phyloP scores from a whole-genome alignment of 352 stramenopile genomes.

The Phytophthora brassicae region DNA sequence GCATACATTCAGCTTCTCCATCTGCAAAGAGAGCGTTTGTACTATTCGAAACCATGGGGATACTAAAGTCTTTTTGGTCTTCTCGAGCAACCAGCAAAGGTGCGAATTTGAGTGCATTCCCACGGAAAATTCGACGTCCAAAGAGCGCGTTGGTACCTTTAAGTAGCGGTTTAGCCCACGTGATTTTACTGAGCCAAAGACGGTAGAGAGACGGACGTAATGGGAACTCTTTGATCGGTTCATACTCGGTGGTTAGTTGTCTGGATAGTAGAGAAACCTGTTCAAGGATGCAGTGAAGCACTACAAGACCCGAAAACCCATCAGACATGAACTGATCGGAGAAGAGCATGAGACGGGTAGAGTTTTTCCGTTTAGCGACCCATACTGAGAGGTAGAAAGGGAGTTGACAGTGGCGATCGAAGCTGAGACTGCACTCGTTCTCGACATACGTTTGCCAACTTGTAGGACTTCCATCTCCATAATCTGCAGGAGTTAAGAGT shows the following conservation, averaged over 20 bases:
- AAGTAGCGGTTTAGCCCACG: conserved; percentile 24
- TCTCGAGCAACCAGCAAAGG: conserved; percentile 24
- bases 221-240: conserved; percentile 17
- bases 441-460: conserved; percentile 51
- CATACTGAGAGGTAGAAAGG: conserved; percentile 42
- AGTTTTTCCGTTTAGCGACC: conserved; percentile 29
- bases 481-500: conserved; percentile 23
- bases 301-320: conserved; percentile 34
- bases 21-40: conserved; percentile 46
- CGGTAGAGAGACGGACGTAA: conserved; percentile 38
- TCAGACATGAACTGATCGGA: conserved; percentile 54
- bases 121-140: conserved; percentile 23
- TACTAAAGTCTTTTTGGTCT: conserved; percentile 37
- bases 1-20: conserved; percentile 36
- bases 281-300: conserved; percentile 45
- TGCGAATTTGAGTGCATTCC: conserved; percentile 27
- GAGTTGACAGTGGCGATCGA: conserved; percentile 40
- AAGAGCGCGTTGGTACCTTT: conserved; percentile 33
- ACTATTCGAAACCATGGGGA: conserved; percentile 28
- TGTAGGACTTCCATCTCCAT: conserved; percentile 27
- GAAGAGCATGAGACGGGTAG: conserved; percentile 42
- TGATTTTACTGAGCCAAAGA: conserved; percentile 30
- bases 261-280: conserved; percentile 25
- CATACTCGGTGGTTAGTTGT: conserved; percentile 4
- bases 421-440: conserved; percentile 39